These are phyloP conservation scores for Penicillium sp. DNA, from an alignment of 2,329 filamentous ascomycete species.

Conservation along the genomic window DNA sequence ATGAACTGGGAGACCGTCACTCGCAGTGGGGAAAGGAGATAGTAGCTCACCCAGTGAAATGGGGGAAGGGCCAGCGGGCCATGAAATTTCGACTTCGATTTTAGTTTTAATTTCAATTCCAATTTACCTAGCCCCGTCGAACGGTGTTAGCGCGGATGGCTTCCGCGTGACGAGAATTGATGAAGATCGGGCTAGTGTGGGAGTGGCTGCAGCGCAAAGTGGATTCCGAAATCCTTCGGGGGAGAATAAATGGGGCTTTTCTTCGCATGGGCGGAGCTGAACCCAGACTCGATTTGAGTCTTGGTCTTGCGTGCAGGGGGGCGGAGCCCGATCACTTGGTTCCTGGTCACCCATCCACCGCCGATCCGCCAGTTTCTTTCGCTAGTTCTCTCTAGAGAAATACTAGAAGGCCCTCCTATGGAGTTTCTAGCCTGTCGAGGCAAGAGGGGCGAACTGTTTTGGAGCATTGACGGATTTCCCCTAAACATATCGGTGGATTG, in stretches of 20 bases:
- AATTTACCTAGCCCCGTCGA: neutral
- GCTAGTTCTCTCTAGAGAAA: neutral
- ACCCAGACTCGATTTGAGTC: neutral
- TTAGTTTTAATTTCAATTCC: neutral
- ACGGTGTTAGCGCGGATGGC: conserved; percentile 9
- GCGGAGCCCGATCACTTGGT: conserved; percentile 1
- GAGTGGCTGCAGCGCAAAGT: conserved; percentile 13
- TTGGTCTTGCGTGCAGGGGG: conserved; percentile 2
- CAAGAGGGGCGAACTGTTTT: neutral
- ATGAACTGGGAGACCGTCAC: neutral
- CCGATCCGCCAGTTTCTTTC: neutral
- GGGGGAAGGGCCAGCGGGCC: neutral
- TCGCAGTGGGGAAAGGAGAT: neutral
- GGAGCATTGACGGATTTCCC: neutral
- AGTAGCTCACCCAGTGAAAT: neutral
- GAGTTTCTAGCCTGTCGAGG: neutral
- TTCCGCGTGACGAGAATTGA: conserved; percentile 17
- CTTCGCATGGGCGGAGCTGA: conserved; percentile 1
- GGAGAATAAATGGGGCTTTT: neutral
- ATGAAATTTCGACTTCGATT: neutral
- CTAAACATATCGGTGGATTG: neutral
- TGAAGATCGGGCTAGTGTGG: conserved; percentile 17
- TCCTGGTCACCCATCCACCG: neutral
- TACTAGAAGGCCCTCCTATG: neutral
- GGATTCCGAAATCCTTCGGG: conserved; percentile 13